Evolutionary conservation across 257 asterid species (phyloP).

Genomic region (Orobanche coerulescens): DNA sequence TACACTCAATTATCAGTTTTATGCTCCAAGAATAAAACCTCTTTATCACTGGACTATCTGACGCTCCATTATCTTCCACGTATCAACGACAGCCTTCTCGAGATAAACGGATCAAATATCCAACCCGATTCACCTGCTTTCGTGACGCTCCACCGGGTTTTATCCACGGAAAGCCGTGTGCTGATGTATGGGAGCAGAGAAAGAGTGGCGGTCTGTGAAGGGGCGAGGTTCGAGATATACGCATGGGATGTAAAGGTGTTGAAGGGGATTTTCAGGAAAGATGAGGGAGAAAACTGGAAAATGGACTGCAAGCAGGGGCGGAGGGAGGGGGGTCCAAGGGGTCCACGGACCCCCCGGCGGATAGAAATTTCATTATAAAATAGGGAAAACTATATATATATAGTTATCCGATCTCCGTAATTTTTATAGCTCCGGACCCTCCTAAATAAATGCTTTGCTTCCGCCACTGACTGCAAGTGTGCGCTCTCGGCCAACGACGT

Average conservation of each 20-base stretch:
- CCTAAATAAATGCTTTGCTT: too few relatives aligned
- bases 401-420: too few relatives aligned
- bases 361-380: too few relatives aligned
- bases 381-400: too few relatives aligned
- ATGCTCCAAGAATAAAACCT: background rate
- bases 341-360: too few relatives aligned
- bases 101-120: conserved; percentile 43
- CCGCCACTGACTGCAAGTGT: conserved; percentile 55
- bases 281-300: conserved; percentile 41
- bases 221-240: conserved; percentile 54
- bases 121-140: conserved; percentile 56
- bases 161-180: conserved; percentile 17
- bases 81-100: conserved; percentile 43
- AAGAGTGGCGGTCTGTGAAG: conserved; percentile 43
- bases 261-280: conserved; percentile 58
- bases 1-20: conserved; percentile 33
- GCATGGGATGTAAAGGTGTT: conserved; percentile 38
- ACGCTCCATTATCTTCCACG: conserved; percentile 68
- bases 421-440: too few relatives aligned
- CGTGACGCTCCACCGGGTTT: conserved; percentile 53
- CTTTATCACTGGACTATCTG: conserved; percentile 28
- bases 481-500: conserved; percentile 23
- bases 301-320: conserved; percentile 55
- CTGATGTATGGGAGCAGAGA: conserved; percentile 47
- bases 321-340: too few relatives aligned